A percentile compares a stretch with the other conserved stretches of the same genome.
Evolutionary conservation across 768 basidiomycete genomes (phyloP).

Genomic region (Pisolithus orientalis): DNA sequence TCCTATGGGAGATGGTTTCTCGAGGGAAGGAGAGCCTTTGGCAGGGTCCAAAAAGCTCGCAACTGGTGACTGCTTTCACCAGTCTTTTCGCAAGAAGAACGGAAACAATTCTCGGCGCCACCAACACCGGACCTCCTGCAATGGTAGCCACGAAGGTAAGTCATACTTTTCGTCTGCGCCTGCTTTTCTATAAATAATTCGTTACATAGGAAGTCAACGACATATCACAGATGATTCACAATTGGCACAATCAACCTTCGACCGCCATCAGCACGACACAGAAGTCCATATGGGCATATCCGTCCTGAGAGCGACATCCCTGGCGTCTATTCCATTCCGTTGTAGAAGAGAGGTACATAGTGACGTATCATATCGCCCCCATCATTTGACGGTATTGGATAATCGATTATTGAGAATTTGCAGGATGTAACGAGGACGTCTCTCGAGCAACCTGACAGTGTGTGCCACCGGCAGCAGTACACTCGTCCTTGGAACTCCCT

Average conservation of each 20-base stretch:
- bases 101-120: not conserved
- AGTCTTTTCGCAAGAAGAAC: conserved; percentile 1
- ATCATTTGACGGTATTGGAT: not conserved
- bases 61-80: conserved; percentile 2
- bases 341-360: not conserved
- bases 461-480: not conserved
- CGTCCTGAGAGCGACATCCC: not conserved
- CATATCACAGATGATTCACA: not conserved
- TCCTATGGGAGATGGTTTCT: conserved; percentile 14
- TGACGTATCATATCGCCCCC: not conserved
- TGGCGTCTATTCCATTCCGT: not conserved
- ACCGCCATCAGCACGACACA: not conserved
- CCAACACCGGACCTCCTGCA: conserved; percentile 2
- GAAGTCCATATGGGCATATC: conserved; percentile 2
- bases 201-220: not conserved
- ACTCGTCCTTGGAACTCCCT: no score
- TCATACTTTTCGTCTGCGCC: not conserved
- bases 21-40: conserved; percentile 18
- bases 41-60: conserved; percentile 9
- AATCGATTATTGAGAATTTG: no score
- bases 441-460: not conserved
- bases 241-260: conserved; percentile 1
- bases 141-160: not conserved
- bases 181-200: not conserved
- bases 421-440: no score